Evolutionary conservation across 164 flowering plant species (phyloP).

Genomic region (Annona squamosa): DNA sequence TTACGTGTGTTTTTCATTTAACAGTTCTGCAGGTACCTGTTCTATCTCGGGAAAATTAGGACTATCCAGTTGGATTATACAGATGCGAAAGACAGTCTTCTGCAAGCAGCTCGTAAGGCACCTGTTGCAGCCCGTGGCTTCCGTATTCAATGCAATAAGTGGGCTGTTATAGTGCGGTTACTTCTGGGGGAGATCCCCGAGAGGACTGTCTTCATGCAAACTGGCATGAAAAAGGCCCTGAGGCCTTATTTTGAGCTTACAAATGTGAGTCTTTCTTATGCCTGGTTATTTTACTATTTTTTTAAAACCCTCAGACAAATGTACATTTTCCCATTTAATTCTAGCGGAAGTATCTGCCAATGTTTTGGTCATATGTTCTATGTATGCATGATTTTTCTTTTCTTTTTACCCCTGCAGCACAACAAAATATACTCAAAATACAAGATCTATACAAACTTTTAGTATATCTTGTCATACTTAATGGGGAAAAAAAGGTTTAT

Average conservation of each 20-base stretch:
- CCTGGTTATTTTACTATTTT: not conserved
- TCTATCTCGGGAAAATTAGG: constrained; percentile 67
- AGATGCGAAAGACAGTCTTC: constrained; percentile 68
- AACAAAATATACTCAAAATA: too few species aligned
- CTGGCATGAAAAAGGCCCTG: constrained; percentile 87
- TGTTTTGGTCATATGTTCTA: not conserved
- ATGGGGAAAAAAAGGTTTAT: too few species aligned
- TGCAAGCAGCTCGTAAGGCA: constrained; percentile 75
- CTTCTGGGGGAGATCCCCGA: constrained; percentile 94
- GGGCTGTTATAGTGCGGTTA: constrained; percentile 57
- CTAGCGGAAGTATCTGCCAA: not conserved
- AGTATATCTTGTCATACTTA: too few species aligned
- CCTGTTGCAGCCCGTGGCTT: constrained; percentile 66
- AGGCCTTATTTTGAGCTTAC: constrained; percentile 98
- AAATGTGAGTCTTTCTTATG: constrained; percentile 50
- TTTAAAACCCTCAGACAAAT: not conserved
- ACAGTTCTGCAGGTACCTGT: constrained; percentile 87
- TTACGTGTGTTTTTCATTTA: constrained; percentile 2
- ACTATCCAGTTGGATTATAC: constrained; percentile 75
- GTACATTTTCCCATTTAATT: not conserved
- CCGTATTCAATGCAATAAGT: constrained; percentile 36
- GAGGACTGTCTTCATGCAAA: constrained; percentile 93
- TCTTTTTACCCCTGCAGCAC: too few species aligned
- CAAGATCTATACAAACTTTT: too few species aligned
- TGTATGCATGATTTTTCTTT: too few species aligned